Percentiles rank a stretch among this genome's conserved stretches.
These are phyloP conservation scores for Cucumis variabilis DNA, from an alignment of 331 rosid genomes.

Conservation along the genomic window DNA sequence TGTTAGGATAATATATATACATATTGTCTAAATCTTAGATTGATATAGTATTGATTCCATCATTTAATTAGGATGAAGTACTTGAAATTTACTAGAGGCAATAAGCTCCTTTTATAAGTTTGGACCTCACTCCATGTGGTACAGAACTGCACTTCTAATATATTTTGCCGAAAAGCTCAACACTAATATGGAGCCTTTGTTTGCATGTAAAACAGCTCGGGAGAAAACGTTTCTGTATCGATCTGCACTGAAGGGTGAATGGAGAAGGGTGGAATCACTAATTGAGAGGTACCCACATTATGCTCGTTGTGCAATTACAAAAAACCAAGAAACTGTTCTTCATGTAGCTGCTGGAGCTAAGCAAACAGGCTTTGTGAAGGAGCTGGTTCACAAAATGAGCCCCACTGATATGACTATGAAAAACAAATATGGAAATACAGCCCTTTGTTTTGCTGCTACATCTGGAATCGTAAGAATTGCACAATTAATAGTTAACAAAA, in stretches of 20 bases:
- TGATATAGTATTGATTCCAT: too few species aligned
- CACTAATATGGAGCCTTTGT: too few species aligned
- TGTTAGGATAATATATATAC: too few species aligned
- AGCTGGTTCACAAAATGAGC: constrained; percentile 36
- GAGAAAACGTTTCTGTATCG: too few species aligned
- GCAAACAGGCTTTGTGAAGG: constrained; percentile 34
- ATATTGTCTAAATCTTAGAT: too few species aligned
- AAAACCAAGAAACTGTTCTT: constrained; percentile 39
- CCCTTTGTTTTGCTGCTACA: constrained; percentile 43
- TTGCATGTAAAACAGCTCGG: too few species aligned
- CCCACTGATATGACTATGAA: constrained; percentile 22
- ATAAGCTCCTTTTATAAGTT: too few species aligned
- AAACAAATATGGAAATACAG: constrained; percentile 38
- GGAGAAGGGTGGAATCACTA: background rate
- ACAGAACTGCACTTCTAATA: too few species aligned
- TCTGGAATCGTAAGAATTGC: constrained; percentile 44
- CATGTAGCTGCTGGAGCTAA: constrained; percentile 44
- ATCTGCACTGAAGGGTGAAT: constrained; percentile 47
- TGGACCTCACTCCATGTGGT: too few species aligned
- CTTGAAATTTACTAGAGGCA: too few species aligned
- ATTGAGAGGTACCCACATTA: background rate
- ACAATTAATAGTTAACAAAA: constrained; percentile 39
- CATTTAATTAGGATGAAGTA: too few species aligned
- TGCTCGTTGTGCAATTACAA: background rate
- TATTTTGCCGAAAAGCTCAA: too few species aligned